Conservation (phyloP, 495 filamentous ascomycete species). For the Hyaloscypha bicolor region DNA sequence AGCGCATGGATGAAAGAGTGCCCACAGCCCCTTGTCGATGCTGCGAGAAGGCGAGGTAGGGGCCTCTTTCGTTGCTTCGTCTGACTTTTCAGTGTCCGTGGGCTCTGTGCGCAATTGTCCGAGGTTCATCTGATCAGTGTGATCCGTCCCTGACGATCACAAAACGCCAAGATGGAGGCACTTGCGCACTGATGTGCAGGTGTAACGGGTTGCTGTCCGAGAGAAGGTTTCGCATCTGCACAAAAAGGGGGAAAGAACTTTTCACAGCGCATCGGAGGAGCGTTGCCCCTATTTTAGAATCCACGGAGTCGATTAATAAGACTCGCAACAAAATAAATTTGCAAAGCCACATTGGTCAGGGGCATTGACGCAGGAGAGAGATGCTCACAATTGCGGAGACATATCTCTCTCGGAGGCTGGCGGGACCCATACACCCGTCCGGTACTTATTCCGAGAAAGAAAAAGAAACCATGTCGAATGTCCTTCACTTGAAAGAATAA, state of each 20-base stretch:
- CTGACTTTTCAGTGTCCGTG: background rate
- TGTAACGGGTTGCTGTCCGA: background rate
- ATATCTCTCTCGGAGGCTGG: too few relatives aligned
- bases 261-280: background rate
- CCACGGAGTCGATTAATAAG: background rate
- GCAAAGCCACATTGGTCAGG: too few relatives aligned
- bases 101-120: constrained; percentile 4
- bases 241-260: background rate
- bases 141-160: background rate
- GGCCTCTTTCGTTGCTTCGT: background rate
- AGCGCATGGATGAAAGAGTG: too few relatives aligned
- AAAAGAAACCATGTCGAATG: too few relatives aligned
- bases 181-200: background rate
- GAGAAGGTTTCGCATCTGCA: background rate
- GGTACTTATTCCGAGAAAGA: too few relatives aligned
- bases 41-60: background rate
- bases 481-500: too few relatives aligned
- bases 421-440: too few relatives aligned
- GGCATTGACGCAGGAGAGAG: too few relatives aligned
- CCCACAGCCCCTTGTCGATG: background rate
- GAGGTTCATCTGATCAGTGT: constrained; percentile 3
- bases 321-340: too few relatives aligned
- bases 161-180: background rate
- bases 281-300: background rate
- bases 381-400: too few relatives aligned